phyloP scores from a whole-genome alignment of 78 protist genomes.

The Dictyostelium firmibasis region DNA sequence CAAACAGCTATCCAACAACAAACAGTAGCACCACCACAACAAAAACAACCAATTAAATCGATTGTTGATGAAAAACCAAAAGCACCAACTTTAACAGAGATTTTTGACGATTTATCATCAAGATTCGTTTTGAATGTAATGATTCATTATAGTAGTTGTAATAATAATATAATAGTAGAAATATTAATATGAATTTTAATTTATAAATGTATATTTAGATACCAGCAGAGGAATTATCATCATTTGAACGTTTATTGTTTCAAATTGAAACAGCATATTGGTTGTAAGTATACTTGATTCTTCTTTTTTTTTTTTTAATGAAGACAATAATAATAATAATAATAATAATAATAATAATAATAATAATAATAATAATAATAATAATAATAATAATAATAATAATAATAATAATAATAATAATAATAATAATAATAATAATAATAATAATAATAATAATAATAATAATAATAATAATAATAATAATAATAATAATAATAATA shows the following conservation, averaged over 20 bases:
- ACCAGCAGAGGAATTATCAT: slow-evolving; percentile 86
- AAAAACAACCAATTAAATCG: neutral
- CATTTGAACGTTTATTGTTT: slow-evolving; percentile 86
- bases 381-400: neutral
- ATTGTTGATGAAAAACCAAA: neutral
- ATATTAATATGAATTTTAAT: neutral
- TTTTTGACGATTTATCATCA: slow-evolving; percentile 73
- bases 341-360: neutral
- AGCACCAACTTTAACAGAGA: slow-evolving; percentile 35
- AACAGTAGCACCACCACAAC: neutral
- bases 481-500: neutral
- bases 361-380: neutral
- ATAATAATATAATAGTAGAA: neutral
- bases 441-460: neutral
- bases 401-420: neutral
- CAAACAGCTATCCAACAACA: neutral
- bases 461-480: neutral
- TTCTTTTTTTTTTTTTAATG: too few relatives aligned
- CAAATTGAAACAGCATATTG: slow-evolving; percentile 91
- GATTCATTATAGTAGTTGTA: neutral
- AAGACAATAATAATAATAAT: neutral
- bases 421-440: neutral
- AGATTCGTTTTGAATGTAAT: slow-evolving; percentile 87
- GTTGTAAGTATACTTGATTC: slow-evolving; percentile 63
- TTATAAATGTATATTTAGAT: slow-evolving; percentile 9